Evolutionary conservation across 2,329 filamentous ascomycete genomes (phyloP), one percentile per base, ranked within the genome.

Genomic region (Fusarium chuoi): DNA sequence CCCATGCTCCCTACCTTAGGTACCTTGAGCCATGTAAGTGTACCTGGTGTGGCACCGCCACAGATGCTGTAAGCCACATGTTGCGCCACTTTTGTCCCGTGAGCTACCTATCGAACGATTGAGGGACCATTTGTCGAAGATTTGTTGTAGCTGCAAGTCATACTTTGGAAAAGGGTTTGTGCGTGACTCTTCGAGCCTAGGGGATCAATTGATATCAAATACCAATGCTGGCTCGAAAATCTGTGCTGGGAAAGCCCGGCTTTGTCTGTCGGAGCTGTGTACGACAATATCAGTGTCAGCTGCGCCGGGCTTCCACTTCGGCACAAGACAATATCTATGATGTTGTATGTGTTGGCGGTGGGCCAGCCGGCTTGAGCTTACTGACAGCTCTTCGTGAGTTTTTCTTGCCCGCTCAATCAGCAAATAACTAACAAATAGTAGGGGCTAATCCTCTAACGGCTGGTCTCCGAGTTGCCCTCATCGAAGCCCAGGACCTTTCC

Each of bases 261-360:
- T 84, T 83, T 61, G 77, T 89, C 62, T 89, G 87, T 78, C 82
- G 80, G 57, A 84, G 83, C 77, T 89, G 88, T 74, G 83, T 82
- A 57, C 84, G 80, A 35, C 81, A 80, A 67, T 66, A 81, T n/a
- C 80, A 79, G 60, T 77, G 75, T 44, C 83, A 83, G 67, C 70
- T 79, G 33, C 81, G 80, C 66, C 80, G 86, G 66, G 75, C 82
- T 44, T 89, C 86, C 67, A 81, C 86, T 30, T 85, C 82, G 48
- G 71, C 81, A 18, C 77, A 83, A 17, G 90, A 91, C 17, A 93
- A 97, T 74, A 91, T 98, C 78, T 98, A 96, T 85, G 95, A 98
- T 88, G 93, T 98, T 38, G 94, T 98, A 71, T 96, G 94, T 78
- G 93, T 98, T 61, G 95, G 95, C 70, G 95, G 95, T 70, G 95